Evolutionary conservation across 2,329 filamentous ascomycete species (phyloP), one percentile per base, ranked within the genome.

Genomic region (Nigrograna mackinnonii): DNA sequence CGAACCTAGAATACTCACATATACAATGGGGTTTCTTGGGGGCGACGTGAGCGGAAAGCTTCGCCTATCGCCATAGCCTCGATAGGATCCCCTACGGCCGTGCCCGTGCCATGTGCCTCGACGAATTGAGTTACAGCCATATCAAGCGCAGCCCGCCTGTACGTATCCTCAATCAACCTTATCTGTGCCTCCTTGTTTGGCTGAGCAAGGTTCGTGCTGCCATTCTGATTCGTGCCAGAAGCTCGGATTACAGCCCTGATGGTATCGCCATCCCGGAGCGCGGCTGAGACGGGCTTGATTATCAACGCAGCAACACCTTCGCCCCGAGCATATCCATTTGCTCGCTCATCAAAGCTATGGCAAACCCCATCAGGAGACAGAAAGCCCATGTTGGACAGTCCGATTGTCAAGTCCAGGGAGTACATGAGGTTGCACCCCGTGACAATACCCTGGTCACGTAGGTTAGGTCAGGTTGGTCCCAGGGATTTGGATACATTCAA

Each of bases 311-410:
- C 52, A 12, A 80, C 71, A 0, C 83, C 84, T 54, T 87, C 84
- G 1, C 83, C 84, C 22, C 83, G 73, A 0, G 78, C 82, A 54
- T 86, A 87, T 1, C 84, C 85, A 44, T 80, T 79, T 16, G 80
- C 84, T 2, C 72, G 70, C 14, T 71, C 60, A 52, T 84, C 83
- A 45, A 66, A 72, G 22, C 61, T 65, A 35, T 51, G 44, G 17
- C 54, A 64, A n/a, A 46, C 42, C n/a, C 62, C 57, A 19, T 59
- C 50, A 11, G 59, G 57, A 2, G 53, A 62, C 12, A 66, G 51
- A 24, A 65, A 49, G 14, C 49, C 39, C 18, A 36, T 21, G 17
- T 47, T 43, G 6, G 35, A 33, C 4, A 49, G 20, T 19, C n/a
- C 13, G 20, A 40, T 35, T 11, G 18, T 21, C 5, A 17, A 17